Percentiles rank a stretch among this genome's conserved stretches.
Conservation (phyloP, 257 asterid genomes). For the Paraleonurus japonicus region DNA sequence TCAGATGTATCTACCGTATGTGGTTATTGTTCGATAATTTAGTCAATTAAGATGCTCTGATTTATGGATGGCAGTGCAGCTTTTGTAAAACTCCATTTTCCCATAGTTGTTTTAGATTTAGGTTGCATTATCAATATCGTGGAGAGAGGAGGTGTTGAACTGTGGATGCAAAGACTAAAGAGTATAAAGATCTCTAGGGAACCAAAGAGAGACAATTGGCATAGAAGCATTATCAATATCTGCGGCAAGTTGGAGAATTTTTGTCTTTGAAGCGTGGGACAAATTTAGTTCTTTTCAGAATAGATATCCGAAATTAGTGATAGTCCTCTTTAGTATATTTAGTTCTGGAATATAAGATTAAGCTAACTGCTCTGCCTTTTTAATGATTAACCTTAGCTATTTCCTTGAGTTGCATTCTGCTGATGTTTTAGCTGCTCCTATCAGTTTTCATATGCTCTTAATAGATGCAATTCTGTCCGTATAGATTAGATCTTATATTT, state of each 20-base stretch:
- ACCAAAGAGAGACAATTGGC: constrained; percentile 5
- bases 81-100: neutral
- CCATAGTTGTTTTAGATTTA: neutral
- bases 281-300: neutral
- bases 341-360: neutral
- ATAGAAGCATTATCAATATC: neutral
- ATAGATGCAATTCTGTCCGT: neutral
- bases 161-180: neutral
- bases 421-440: constrained; percentile 1
- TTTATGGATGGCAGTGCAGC: neutral
- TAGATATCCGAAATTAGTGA: neutral
- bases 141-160: neutral
- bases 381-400: neutral
- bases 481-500: neutral
- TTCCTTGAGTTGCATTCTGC: constrained; percentile 1
- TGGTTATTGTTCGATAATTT: neutral
- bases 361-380: neutral
- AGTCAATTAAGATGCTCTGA: neutral
- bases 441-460: constrained; percentile 7
- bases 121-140: neutral
- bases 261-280: neutral
- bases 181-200: neutral
- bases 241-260: neutral
- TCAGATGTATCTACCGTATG: neutral
- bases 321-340: neutral